Evolutionary conservation across 164 flowering plant genomes (phyloP), one percentile per base, ranked within the genome.

Genomic region (Nymphaea thermarum): DNA sequence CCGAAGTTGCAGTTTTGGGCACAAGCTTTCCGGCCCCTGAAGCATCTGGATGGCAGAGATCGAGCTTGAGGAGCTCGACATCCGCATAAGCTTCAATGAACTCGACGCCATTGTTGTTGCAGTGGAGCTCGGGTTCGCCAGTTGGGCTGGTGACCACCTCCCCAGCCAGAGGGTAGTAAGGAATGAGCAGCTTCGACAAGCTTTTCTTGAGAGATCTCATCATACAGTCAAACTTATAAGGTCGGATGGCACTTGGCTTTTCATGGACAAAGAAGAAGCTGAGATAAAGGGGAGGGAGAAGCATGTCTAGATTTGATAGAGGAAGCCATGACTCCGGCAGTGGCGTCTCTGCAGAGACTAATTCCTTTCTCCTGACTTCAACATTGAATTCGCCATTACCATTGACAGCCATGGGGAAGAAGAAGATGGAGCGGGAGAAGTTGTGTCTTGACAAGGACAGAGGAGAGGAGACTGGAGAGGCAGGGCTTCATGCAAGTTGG

Each of bases 71-170:
- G 12, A 81, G 73, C 66, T 78, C 76, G 1, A 76, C 62, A 42
- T 80, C 83, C 3, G 81, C 82, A 14, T 60, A 70, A 15, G 81
- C 86, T 67, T 81, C 77, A 0, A 68, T 14, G 42, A 81, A 83
- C 61, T 78, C 81, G 0, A 84, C 84, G 4, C 83, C 87, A n/a
- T 75, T 65, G 65, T 83, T 81, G 73, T 78, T 83, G 72, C 84
- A 81, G 16, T 76, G 78, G 15, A 80, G 64, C 68, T 80, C 78
- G 3, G 78, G 79, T 71, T 80, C 81, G 4, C 80, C 78, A 11
- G 36, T 43, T 4, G 79, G 55, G 72, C 74, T 80, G 14, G 43
- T 5, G 3, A 76, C 79, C 3, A 80, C 25, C 64, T 78, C 81
- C 15, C 83, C 80, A 0, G 75, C 78, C 4, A 80, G 68, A 4